These are phyloP conservation scores for Penicillium tannophilum DNA, from an alignment of 495 filamentous ascomycete species.

Conservation along the genomic window DNA sequence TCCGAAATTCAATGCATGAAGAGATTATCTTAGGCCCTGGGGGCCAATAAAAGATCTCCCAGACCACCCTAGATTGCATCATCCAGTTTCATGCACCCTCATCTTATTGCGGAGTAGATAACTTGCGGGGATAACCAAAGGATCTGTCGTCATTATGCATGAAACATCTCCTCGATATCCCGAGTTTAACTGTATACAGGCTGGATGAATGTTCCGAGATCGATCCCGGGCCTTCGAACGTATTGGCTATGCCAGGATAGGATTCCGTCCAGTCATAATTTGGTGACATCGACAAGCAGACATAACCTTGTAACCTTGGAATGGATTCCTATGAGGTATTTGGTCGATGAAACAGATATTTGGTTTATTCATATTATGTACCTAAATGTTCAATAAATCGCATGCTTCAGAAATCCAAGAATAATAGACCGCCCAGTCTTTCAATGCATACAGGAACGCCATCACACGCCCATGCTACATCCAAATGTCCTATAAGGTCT, in stretches of 20 bases:
- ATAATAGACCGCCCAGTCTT: slow-evolving; percentile 18
- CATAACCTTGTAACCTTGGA: no score
- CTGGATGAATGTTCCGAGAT: background rate
- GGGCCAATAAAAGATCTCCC: background rate
- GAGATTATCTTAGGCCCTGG: background rate
- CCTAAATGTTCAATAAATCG: background rate
- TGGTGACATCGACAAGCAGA: no score
- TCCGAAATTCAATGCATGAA: background rate
- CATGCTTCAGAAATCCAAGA: background rate
- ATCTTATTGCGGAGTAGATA: background rate
- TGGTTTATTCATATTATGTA: background rate
- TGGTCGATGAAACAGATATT: background rate
- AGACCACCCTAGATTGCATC: background rate
- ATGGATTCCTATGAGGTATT: no score
- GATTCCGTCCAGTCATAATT: no score
- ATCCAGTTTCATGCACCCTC: background rate
- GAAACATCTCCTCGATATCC: background rate
- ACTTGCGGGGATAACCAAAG: background rate
- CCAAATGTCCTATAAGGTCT: background rate
- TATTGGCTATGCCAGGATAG: no score
- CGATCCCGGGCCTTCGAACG: no score
- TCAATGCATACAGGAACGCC: slow-evolving; percentile 25
- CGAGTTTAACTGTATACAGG: background rate
- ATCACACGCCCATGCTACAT: slow-evolving; percentile 8
- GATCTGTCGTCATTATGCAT: slow-evolving; percentile 6